These are phyloP conservation scores for Boechera divaricarpa DNA, from an alignment of 345 rosid species.

Conservation along the genomic window DNA sequence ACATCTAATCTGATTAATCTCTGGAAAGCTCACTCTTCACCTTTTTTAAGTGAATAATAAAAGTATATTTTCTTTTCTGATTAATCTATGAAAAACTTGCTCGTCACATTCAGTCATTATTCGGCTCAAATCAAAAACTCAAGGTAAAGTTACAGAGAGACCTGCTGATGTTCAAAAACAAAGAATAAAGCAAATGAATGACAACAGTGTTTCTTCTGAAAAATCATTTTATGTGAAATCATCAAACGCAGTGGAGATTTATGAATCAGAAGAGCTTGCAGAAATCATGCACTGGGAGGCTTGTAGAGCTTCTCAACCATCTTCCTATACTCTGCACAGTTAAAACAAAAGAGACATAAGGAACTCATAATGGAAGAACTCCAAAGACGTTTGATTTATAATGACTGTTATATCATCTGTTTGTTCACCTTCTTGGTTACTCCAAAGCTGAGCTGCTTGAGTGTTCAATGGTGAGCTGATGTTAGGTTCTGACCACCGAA, in stretches of 20 bases:
- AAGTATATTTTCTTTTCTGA: not conserved
- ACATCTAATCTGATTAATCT: not conserved
- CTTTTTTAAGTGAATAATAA: not conserved
- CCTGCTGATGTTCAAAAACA: slow-evolving; percentile 29
- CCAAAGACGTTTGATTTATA: not conserved
- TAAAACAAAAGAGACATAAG: slow-evolving; percentile 21
- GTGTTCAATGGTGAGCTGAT: slow-evolving; percentile 91
- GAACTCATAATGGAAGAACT: not conserved
- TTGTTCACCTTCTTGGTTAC: slow-evolving; percentile 84
- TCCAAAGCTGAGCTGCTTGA: slow-evolving; percentile 97
- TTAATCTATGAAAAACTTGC: slow-evolving; percentile 5
- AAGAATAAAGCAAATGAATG: slow-evolving; percentile 31
- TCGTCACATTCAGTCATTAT: slow-evolving; percentile 14
- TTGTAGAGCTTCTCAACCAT: slow-evolving; percentile 69
- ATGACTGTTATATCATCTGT: not conserved
- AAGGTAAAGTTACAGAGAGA: slow-evolving; percentile 24
- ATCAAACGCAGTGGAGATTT: slow-evolving; percentile 10
- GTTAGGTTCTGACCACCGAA: slow-evolving; percentile 73
- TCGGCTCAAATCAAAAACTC: slow-evolving; percentile 25
- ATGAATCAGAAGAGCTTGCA: slow-evolving; percentile 27
- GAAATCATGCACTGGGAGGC: slow-evolving; percentile 50
- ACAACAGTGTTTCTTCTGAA: slow-evolving; percentile 28
- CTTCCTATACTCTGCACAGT: slow-evolving; percentile 64
- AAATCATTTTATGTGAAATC: slow-evolving; percentile 9
- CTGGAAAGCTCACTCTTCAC: slow-evolving; percentile 9